Percentiles rank a stretch among this genome's conserved stretches.
These are phyloP conservation scores for Mycena capillaripes DNA, from an alignment of 768 basidiomycete genomes.

Conservation along the genomic window DNA sequence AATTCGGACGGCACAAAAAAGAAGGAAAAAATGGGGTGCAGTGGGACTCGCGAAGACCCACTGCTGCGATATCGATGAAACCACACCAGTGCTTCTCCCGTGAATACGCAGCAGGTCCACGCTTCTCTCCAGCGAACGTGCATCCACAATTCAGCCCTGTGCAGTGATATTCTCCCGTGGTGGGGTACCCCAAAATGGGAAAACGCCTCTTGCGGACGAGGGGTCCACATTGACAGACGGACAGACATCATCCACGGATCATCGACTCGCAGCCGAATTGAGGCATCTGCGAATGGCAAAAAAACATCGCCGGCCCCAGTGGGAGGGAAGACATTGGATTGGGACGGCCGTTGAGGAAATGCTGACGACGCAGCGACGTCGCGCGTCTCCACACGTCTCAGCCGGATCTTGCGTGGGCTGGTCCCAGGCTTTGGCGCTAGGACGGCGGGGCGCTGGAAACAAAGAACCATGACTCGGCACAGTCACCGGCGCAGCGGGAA, in stretches of 20 bases:
- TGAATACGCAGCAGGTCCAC: too few relatives aligned
- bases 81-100: not conserved
- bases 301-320: too few relatives aligned
- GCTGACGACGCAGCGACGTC: not conserved
- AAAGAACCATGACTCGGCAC: too few relatives aligned
- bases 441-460: not conserved
- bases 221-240: not conserved
- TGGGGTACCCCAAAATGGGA: not conserved
- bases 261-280: too few relatives aligned
- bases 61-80: too few relatives aligned
- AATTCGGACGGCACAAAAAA: too few relatives aligned
- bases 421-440: not conserved
- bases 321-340: not conserved
- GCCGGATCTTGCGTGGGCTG: not conserved
- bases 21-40: too few relatives aligned
- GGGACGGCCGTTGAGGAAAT: not conserved
- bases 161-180: not conserved
- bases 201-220: conserved; percentile 10
- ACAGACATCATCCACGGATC: not conserved
- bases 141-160: not conserved
- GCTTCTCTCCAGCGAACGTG: too few relatives aligned
- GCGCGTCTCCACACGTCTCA: not conserved
- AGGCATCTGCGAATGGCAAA: too few relatives aligned
- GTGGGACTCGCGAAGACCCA: too few relatives aligned
- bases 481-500: too few relatives aligned